Base-by-base conservation (phyloP, 2,329 filamentous ascomycete species). In the Fusarium virguliforme region DNA sequence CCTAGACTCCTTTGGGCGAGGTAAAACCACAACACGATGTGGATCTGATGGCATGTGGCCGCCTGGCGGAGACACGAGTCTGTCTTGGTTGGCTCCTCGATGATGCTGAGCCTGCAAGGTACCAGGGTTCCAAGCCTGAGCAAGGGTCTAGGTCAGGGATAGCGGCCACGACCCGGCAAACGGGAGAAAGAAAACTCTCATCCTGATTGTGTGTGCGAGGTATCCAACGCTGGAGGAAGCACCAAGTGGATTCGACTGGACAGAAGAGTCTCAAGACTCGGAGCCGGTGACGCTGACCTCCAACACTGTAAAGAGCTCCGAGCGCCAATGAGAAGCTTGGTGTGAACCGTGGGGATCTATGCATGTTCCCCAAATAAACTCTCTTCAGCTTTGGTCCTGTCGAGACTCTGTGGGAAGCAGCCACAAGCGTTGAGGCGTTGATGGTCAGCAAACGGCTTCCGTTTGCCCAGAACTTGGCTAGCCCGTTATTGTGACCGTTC, bases 111-210 rank as follows among this genome's bases (percentile, higher is more conserved):
- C 66, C 67, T 75, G 63, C 62, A 72, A 72, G 74, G 75, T 63
- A 73, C 74, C 41, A 56, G 64, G 65, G 24, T 51, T 57, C 68
- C 69, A 67, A 56, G 54, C 60, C 54, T 34, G 55, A 35, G 35
- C 62, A 67, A 51, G 67, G 71, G 60, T 70, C 70, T 55, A 55
- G 64, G 64, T 74, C 74, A 77, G 74, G 75, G 75, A 71, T 74
- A 68, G 57, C 35, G 65, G 61, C 35, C 41, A 53, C 43, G 56
- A 68, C 51, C 62, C 62, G 67, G 69, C 56, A 62, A 68, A 48
- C 24, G 46, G 10, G n/a, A 53, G 43, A 60, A 40, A 59, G 64
- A 69, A 71, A 72, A 30, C 58, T 34, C 18, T 50, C 26, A 10
- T 22, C 22, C 32, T 32, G 38, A 26, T 65, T 71, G 48, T 35